phyloP scores from a whole-genome alignment of 2,329 filamentous ascomycete genomes.

The Fusarium sarcochroum region DNA sequence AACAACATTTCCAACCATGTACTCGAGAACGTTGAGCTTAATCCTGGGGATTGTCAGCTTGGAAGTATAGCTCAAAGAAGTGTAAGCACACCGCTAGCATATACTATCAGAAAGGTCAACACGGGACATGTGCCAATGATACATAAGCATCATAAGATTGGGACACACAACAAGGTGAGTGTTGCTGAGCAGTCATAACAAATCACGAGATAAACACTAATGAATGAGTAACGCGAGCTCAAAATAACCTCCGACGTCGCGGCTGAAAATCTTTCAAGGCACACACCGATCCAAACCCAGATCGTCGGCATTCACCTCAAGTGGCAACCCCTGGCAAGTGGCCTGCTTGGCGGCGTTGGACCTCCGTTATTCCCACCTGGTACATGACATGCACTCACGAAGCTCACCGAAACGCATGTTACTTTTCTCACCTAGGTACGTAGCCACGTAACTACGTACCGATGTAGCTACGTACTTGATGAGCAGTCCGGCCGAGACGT shows the following conservation, averaged over 20 bases:
- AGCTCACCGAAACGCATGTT: not conserved
- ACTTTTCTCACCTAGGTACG: not conserved
- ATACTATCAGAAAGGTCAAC: too few species aligned
- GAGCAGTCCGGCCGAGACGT: constrained; percentile 14
- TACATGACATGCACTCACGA: constrained; percentile 3
- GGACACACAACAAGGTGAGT: not conserved
- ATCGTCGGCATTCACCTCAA: constrained; percentile 6
- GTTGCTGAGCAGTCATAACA: constrained; percentile 13
- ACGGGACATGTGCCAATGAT: too few species aligned
- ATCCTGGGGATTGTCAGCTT: too few species aligned
- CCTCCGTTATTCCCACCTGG: constrained; percentile 4
- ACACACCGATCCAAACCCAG: constrained; percentile 15
- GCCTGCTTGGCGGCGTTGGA: constrained; percentile 10
- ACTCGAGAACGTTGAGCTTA: too few species aligned
- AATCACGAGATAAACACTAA: constrained; percentile 19
- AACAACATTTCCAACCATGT: too few species aligned
- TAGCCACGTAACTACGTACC: not conserved
- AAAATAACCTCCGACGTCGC: not conserved
- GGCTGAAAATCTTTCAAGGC: constrained; percentile 16
- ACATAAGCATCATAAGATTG: too few species aligned
- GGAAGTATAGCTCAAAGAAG: too few species aligned
- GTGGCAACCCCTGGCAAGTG: not conserved
- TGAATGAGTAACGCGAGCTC: not conserved
- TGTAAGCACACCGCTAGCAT: too few species aligned
- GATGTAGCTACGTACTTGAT: constrained; percentile 3